phyloP scores from a whole-genome alignment of 306 rosid species.

The Citrullus mucosospermus region DNA sequence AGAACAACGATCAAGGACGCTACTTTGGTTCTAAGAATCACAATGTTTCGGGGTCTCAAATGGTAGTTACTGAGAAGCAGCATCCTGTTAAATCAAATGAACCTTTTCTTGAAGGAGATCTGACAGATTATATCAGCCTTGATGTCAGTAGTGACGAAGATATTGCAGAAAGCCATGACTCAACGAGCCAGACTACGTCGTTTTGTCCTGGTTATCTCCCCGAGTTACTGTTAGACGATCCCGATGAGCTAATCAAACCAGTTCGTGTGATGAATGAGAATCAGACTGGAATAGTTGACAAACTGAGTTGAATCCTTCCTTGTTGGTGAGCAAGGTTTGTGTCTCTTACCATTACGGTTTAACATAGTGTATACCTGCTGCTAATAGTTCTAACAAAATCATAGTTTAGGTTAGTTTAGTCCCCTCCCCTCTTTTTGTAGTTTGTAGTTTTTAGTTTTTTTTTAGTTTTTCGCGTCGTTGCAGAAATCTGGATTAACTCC shows the following conservation, averaged over 20 bases:
- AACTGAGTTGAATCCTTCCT: neutral
- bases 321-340: neutral
- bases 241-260: constrained; percentile 46
- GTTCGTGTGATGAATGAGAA: constrained; percentile 29
- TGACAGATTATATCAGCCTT: constrained; percentile 44
- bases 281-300: constrained; percentile 3
- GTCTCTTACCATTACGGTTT: neutral
- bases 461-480: neutral
- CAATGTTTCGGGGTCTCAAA: constrained; percentile 22
- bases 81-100: constrained; percentile 12
- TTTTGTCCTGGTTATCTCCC: constrained; percentile 24
- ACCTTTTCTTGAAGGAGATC: constrained; percentile 19
- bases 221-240: constrained; percentile 31
- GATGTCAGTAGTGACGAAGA: constrained; percentile 33
- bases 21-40: constrained; percentile 44
- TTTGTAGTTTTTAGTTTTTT: neutral
- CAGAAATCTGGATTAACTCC: neutral
- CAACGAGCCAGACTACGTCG: constrained; percentile 15
- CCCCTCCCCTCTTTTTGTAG: no score
- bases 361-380: neutral
- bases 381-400: neutral
- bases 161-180: constrained; percentile 21
- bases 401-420: neutral
- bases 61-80: constrained; percentile 18
- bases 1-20: constrained; percentile 39